Base-by-base conservation (phyloP, 2,329 filamentous ascomycete species). In the Cryphonectria naterciae region DNA sequence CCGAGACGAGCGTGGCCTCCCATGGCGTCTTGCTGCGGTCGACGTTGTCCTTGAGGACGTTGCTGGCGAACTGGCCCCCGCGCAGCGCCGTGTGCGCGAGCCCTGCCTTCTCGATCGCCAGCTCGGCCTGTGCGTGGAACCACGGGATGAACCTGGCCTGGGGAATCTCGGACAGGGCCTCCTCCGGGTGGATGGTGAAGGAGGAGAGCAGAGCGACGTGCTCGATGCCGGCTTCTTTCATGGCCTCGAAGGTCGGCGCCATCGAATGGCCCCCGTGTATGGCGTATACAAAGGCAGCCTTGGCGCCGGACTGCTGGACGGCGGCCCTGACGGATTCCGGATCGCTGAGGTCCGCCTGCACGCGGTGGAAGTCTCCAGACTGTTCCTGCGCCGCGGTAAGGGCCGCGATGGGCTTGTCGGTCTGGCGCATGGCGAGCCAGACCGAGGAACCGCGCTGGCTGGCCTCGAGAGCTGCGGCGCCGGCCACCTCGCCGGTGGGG, bases 231-330 rank as follows among this genome's bases (percentile, higher is more conserved):
- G 78, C 79, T 19, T 76, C 74, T 72, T 84, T 84, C 66, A 88
- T 77, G 0, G 85, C 83, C 70, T 78, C 73, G 64, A 86, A 74
- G n/a, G 79, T 79, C 11, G 76, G 69, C n/a, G 76, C 77, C 82
- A 87, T 83, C 68, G 79, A 54, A 7, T n/a, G 70, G 0, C 76
- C 71, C 41, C 76, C 74, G 22, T 76, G 72, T 10, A 79, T 74
- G 2, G 79, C 43, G 75, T 88, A 88, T 63, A 86, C 78, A 77
- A 87, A 88, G 0, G 85, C 86, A 8, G 75, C 73, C 60, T 80
- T 85, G 22, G 85, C 85, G 15, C 80, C 79, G 0, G 83, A 79
- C 46, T 75, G 75, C 41, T 76, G 67, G n/a, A 86, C 81, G 0
- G 85, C 85, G 0, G 74, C 74, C 4, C 65, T 69, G 35, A 87